Percentiles rank a stretch among this genome's conserved stretches.
These are phyloP conservation scores for Teratosphaeria gauchensis DNA, from an alignment of 2,329 filamentous ascomycete species.

Conservation along the genomic window DNA sequence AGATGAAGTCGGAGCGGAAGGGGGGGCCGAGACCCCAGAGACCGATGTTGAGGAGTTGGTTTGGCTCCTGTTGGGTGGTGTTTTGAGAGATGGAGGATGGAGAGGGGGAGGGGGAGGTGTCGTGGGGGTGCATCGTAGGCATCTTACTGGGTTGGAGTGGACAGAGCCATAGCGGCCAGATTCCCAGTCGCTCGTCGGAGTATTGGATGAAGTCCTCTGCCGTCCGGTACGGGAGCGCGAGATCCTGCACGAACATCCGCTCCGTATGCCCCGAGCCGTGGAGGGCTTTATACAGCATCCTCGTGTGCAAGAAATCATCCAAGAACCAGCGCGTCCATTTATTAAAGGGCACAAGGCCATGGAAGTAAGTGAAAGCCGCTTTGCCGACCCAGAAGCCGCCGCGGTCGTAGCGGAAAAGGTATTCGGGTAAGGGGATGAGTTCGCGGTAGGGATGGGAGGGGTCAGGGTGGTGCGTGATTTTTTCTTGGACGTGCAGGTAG, in stretches of 20 bases:
- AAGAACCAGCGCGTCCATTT: conserved; percentile 51
- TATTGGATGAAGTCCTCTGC: conserved; percentile 36
- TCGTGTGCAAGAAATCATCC: conserved; percentile 53
- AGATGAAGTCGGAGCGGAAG: conserved; percentile 39
- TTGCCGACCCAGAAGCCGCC: conserved; percentile 59
- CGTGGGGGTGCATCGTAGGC: conserved; percentile 25
- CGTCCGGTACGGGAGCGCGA: conserved; percentile 38
- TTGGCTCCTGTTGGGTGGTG: too few relatives aligned
- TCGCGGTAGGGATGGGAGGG: conserved; percentile 36
- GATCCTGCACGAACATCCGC: conserved; percentile 56
- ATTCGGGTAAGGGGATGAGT: conserved; percentile 53
- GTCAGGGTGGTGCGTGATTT: conserved; percentile 33
- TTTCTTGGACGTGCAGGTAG: conserved; percentile 35
- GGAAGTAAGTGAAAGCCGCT: conserved; percentile 56
- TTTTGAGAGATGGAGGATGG: too few relatives aligned
- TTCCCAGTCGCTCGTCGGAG: conserved; percentile 29
- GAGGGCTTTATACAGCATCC: conserved; percentile 56
- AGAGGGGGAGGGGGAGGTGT: neutral
- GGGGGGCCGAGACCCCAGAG: conserved; percentile 47
- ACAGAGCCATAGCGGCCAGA: conserved; percentile 42
- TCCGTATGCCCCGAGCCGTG: conserved; percentile 53
- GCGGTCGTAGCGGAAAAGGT: conserved; percentile 62
- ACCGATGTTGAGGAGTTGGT: conserved; percentile 49
- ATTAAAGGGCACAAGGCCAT: conserved; percentile 48
- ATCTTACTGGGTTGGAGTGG: conserved; percentile 28